Evolutionary conservation across 2,329 filamentous ascomycete species (phyloP), one percentile per base, ranked within the genome.

Genomic region (Aspergillus japonicus): DNA sequence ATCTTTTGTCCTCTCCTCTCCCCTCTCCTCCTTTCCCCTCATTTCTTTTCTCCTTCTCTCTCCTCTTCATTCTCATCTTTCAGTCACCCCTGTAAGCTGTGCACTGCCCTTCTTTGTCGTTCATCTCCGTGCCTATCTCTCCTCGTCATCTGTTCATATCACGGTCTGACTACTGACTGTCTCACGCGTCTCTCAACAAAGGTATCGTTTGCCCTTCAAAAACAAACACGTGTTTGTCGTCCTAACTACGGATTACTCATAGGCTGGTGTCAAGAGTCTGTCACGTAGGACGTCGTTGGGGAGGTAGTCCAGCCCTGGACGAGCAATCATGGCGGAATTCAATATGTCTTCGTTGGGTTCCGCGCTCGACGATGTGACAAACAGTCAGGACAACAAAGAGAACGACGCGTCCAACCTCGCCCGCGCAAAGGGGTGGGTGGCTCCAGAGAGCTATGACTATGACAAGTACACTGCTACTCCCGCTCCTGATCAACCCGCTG

Each of bases 401-500:
- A 60, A 60, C n/a, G 71, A 75, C 47, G 68, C 71, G 7, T 63
- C 68, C 12, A 65, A 60, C 26, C 53, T 70, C n/a, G 74, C 75
- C 49, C 72, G 73, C 29, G 69, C 75, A 10, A 75, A 74, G 23
- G 76, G 75, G 1, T 80, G 78, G 78, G 65, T 61, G 8, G 68
- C 71, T 7, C 75, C 72, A 2, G 67, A 75, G 42, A 64, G 68
- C 4, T 79, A 75, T 54, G 66, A 78, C 44, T 80, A 80, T 58
- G 58, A 68, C 1, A 64, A 68, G 55, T 77, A 73, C 62, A 70
- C 62, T 19, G 57, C 56, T 19, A 57, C 39, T 14, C n/a, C 57
- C 16, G 51, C 58, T 42, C 48, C 52, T 10, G 54, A 60, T 8
- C 64, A 67, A 39, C 60, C 66, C 54, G 62, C 57, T 16, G 66